Conservation (phyloP, 2,329 filamentous ascomycete genomes). For the Sclerotinia nivalis region DNA sequence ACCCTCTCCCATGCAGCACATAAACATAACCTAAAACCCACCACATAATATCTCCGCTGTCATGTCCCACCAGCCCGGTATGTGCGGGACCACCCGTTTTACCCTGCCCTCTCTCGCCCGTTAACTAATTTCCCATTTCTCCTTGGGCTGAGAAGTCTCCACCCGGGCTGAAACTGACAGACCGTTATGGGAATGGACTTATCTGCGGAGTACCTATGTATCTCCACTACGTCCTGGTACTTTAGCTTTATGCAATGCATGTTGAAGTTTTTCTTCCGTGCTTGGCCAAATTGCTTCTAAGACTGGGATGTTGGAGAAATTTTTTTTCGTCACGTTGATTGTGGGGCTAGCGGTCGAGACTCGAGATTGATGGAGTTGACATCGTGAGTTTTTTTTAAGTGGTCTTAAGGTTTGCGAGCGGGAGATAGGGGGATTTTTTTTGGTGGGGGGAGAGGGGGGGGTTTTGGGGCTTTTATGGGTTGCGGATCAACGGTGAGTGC, state of each 20-base stretch:
- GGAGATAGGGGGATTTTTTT: background rate
- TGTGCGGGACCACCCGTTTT: constrained; percentile 1
- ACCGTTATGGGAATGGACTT: background rate
- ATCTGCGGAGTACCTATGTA: too few species aligned
- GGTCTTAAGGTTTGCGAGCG: background rate
- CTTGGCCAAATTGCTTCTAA: background rate
- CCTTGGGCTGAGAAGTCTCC: constrained; percentile 3
- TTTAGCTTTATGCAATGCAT: constrained; percentile 5
- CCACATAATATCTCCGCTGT: constrained; percentile 5
- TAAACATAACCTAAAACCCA: background rate
- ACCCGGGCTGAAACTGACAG: background rate
- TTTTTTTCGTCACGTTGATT: background rate
- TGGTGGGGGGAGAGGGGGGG: too few species aligned
- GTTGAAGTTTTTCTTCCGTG: constrained; percentile 9
- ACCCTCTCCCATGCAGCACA: background rate
- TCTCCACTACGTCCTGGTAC: background rate
- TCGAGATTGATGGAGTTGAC: background rate
- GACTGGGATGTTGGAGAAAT: background rate
- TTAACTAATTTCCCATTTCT: background rate
- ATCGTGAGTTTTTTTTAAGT: constrained; percentile 5
- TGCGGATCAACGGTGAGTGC: background rate
- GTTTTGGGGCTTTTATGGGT: background rate
- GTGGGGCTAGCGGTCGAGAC: background rate
- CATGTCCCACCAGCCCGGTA: constrained; percentile 6
- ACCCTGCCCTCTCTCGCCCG: background rate